Percentiles rank a stretch among this genome's conserved stretches.
phyloP scores from a whole-genome alignment of 805 yeast genomes.

The Candida vaughaniae region DNA sequence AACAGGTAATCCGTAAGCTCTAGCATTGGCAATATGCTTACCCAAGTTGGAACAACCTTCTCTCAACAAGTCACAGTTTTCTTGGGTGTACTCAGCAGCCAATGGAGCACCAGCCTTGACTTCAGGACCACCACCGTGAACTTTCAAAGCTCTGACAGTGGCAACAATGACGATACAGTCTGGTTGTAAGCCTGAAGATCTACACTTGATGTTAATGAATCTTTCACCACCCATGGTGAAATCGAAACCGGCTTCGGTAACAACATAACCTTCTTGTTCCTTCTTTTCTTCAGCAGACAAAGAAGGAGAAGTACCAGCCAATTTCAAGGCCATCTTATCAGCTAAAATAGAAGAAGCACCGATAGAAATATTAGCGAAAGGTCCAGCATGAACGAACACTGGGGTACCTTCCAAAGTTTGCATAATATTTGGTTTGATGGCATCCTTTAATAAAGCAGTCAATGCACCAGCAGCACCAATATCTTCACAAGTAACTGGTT shows the following conservation, averaged over 20 bases:
- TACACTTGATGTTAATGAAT: slow-evolving; percentile 77
- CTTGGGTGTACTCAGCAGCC: slow-evolving; percentile 70
- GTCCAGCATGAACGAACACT: slow-evolving; percentile 85
- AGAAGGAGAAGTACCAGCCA: slow-evolving; percentile 64
- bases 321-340: slow-evolving; percentile 76
- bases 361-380: slow-evolving; percentile 83
- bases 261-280: slow-evolving; percentile 68
- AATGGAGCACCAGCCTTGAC: slow-evolving; percentile 82
- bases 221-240: slow-evolving; percentile 93
- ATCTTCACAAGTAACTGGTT: slow-evolving; percentile 79
- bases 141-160: slow-evolving; percentile 78
- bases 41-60: slow-evolving; percentile 74
- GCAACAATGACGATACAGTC: slow-evolving; percentile 81
- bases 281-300: slow-evolving; percentile 41
- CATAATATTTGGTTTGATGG: slow-evolving; percentile 82
- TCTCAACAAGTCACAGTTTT: slow-evolving; percentile 65
- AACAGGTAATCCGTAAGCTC: slow-evolving; percentile 71
- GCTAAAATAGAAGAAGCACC: slow-evolving; percentile 85
- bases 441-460: slow-evolving; percentile 77
- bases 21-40: slow-evolving; percentile 74
- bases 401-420: slow-evolving; percentile 89
- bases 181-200: slow-evolving; percentile 77
- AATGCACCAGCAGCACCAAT: slow-evolving; percentile 85
- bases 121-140: slow-evolving; percentile 88
- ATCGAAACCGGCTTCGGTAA: slow-evolving; percentile 87